Percentiles rank a stretch among this genome's conserved stretches.
Evolutionary conservation across 306 rosid genomes (phyloP).

Genomic region (Trifolium dubium): DNA sequence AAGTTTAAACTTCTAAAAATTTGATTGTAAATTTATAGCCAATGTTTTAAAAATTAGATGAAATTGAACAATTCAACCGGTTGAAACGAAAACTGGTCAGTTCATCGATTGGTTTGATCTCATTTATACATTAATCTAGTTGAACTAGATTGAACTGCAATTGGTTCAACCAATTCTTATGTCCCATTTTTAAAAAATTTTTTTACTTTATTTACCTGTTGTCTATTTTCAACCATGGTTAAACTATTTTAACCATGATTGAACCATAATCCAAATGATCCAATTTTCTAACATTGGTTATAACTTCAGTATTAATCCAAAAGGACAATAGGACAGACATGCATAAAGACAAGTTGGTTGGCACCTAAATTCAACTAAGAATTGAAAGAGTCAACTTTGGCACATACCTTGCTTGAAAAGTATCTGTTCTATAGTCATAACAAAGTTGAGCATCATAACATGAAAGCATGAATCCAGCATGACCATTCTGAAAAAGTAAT

Average conservation of each 20-base stretch:
- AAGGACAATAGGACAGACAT: conserved; percentile 5
- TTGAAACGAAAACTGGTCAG: not conserved
- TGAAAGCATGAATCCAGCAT: conserved; percentile 90
- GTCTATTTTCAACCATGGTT: no score
- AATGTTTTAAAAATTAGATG: not conserved
- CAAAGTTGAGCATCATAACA: conserved; percentile 90
- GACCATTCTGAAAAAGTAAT: conserved; percentile 68
- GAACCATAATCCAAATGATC: no score
- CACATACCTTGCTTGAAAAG: conserved; percentile 87
- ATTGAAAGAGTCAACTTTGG: conserved; percentile 24
- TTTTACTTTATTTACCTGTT: no score
- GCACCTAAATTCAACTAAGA: conserved; percentile 9
- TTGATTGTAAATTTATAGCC: no score
- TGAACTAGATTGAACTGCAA: no score
- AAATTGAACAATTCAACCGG: rapidly evolving
- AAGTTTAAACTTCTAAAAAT: not conserved
- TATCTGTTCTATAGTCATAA: conserved; percentile 62
- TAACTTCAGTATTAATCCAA: conserved; percentile 26
- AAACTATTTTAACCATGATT: no score
- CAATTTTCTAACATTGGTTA: no score
- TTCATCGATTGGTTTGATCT: not conserved
- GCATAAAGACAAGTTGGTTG: conserved; percentile 23
- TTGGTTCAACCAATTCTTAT: not conserved
- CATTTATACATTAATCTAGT: not conserved
- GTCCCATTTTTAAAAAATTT: no score